Percentiles rank a stretch among this genome's conserved stretches.
These are phyloP conservation scores for Acaromyces ingoldii DNA, from an alignment of 1,284 basidiomycete species.

Conservation along the genomic window DNA sequence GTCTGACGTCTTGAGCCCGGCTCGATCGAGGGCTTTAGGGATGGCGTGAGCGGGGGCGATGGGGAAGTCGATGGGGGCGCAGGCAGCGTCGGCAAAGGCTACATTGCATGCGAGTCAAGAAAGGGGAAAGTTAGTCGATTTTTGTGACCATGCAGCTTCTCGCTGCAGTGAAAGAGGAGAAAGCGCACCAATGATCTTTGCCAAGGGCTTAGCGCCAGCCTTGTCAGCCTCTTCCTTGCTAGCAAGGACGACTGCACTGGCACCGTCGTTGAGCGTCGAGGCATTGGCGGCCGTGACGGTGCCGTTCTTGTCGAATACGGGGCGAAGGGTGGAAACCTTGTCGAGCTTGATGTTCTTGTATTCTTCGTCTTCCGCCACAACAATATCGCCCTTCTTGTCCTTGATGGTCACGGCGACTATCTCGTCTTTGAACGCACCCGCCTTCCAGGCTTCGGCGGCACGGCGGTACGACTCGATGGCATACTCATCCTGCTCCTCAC, in stretches of 20 bases:
- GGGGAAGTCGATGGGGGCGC: constrained; percentile 95
- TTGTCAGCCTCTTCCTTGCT: constrained; percentile 45
- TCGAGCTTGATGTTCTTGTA: constrained; percentile 62
- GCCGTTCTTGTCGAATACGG: constrained; percentile 54
- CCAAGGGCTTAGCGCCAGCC: constrained; percentile 52
- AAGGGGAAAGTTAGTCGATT: not conserved
- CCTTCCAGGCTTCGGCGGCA: constrained; percentile 82
- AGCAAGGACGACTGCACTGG: constrained; percentile 53
- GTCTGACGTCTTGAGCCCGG: constrained; percentile 75
- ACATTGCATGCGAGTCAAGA: not conserved
- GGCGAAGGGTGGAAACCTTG: constrained; percentile 52
- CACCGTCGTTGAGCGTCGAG: constrained; percentile 54
- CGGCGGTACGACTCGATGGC: constrained; percentile 92
- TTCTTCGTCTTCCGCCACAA: constrained; percentile 89
- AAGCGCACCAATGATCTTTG: constrained; percentile 52
- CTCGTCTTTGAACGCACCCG: constrained; percentile 78
- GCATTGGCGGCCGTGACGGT: constrained; percentile 56
- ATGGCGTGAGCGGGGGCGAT: constrained; percentile 86
- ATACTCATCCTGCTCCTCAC: constrained; percentile 58
- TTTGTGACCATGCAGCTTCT: not conserved
- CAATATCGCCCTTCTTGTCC: constrained; percentile 84
- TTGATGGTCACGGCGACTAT: constrained; percentile 69
- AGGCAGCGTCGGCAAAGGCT: constrained; percentile 96
- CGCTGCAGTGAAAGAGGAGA: not conserved
- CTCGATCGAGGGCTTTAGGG: constrained; percentile 79